Percentiles rank a stretch among this genome's conserved stretches.
Conservation (phyloP, 1,284 basidiomycete genomes). For the Afroboletus lepidellus region DNA sequence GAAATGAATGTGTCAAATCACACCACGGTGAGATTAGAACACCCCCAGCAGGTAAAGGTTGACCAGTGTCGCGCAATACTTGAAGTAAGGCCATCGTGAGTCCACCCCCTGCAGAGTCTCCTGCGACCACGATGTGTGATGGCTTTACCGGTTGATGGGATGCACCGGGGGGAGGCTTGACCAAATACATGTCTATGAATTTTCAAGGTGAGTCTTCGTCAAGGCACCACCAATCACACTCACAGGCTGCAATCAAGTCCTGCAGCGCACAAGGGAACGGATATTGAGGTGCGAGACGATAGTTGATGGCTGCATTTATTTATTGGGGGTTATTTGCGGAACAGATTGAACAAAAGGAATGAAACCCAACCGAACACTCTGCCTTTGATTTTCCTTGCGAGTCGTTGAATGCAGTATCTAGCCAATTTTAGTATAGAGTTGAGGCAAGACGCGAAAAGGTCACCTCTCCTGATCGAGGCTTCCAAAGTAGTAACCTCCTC, state of each 20-base stretch:
- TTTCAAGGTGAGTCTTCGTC: not conserved
- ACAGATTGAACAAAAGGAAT: not conserved
- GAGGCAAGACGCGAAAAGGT: conserved; percentile 7
- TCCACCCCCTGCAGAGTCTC: conserved; percentile 95
- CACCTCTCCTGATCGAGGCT: conserved; percentile 77
- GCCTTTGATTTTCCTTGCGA: conserved; percentile 88
- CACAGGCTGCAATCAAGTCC: conserved; percentile 83
- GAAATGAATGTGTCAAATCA: conserved; percentile 94
- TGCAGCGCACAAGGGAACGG: conserved; percentile 96
- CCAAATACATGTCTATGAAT: conserved; percentile 46
- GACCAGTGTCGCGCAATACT: conserved; percentile 83
- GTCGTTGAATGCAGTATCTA: conserved; percentile 81
- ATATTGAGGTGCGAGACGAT: conserved; percentile 90
- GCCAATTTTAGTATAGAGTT: conserved; percentile 8
- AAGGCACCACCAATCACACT: conserved; percentile 18
- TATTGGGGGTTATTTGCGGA: too few relatives aligned
- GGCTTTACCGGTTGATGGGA: conserved; percentile 81
- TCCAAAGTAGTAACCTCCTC: conserved; percentile 83
- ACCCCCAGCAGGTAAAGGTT: conserved; percentile 84
- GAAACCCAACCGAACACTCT: conserved; percentile 68
- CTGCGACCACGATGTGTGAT: conserved; percentile 79
- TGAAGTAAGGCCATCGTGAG: conserved; percentile 84
- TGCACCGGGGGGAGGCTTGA: conserved; percentile 67
- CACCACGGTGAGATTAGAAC: conserved; percentile 90
- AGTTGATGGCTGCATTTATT: conserved; percentile 69